Conservation (phyloP, 1,284 basidiomycete species). For the Cutaneotrichosporon arboriforme region DNA sequence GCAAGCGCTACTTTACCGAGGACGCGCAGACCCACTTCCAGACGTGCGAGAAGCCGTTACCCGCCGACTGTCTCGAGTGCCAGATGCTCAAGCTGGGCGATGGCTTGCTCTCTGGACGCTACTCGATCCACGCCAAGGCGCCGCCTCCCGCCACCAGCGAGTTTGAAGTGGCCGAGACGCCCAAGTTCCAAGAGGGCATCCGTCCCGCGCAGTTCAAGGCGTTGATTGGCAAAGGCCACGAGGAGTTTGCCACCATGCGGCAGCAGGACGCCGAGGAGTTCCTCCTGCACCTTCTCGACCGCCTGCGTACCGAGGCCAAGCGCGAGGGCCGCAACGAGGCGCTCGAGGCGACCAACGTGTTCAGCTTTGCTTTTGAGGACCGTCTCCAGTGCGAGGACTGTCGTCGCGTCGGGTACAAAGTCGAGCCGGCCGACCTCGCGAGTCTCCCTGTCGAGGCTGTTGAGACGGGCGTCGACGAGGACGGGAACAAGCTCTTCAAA, state of each 20-base stretch:
- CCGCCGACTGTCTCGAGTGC: slow-evolving; percentile 85
- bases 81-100: slow-evolving; percentile 91
- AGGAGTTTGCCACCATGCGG: slow-evolving; percentile 92
- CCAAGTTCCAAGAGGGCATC: slow-evolving; percentile 76
- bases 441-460: slow-evolving; percentile 72
- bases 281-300: slow-evolving; percentile 70
- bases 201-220: slow-evolving; percentile 80
- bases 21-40: slow-evolving; percentile 57
- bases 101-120: slow-evolving; percentile 86
- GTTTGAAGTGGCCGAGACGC: slow-evolving; percentile 33
- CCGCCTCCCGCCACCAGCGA: slow-evolving; percentile 31
- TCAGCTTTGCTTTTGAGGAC: slow-evolving; percentile 80
- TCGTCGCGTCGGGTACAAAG: slow-evolving; percentile 77
- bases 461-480: slow-evolving; percentile 54
- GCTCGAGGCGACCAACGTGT: slow-evolving; percentile 64
- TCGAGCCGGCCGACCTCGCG: slow-evolving; percentile 70
- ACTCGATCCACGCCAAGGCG: slow-evolving; percentile 60
- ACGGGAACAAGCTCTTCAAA: slow-evolving; percentile 62
- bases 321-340: slow-evolving; percentile 46
- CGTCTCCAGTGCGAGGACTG: slow-evolving; percentile 77
- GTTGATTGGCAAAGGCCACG: slow-evolving; percentile 85
- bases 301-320: slow-evolving; percentile 63
- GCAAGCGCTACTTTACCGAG: slow-evolving; percentile 62
- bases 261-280: slow-evolving; percentile 99
- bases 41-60: slow-evolving; percentile 63